phyloP scores from a whole-genome alignment of 73 alveolate genomes.

The Effrenium voratum region DNA sequence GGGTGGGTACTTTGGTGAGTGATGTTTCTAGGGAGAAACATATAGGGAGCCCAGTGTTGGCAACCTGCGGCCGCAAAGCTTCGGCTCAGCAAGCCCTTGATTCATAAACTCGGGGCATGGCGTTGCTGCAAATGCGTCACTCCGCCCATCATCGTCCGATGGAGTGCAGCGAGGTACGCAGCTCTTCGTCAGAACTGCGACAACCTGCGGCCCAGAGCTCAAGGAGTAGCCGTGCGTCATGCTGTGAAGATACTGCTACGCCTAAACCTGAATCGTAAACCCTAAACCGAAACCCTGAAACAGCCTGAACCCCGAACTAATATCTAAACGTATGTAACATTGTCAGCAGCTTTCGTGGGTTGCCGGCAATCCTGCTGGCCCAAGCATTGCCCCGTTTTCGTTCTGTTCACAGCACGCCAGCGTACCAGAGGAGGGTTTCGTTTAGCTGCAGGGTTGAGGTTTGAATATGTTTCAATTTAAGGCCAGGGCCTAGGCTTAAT shows the following conservation, averaged over 20 bases:
- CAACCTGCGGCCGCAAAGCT: not conserved
- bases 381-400: not conserved
- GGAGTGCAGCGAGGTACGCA: slow-evolving; percentile 32
- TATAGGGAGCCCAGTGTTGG: not conserved
- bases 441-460: too few relatives aligned
- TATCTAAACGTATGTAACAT: not conserved
- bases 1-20: not conserved
- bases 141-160: not conserved
- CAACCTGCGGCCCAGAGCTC: slow-evolving; percentile 18
- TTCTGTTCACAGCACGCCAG: too few relatives aligned
- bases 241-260: not conserved
- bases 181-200: slow-evolving; percentile 92
- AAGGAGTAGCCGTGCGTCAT: not conserved
- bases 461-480: too few relatives aligned
- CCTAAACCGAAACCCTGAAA: not conserved
- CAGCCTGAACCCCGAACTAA: not conserved
- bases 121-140: not conserved
- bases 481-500: too few relatives aligned
- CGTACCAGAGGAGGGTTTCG: too few relatives aligned
- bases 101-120: not conserved
- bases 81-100: not conserved
- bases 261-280: not conserved
- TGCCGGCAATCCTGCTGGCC: not conserved
- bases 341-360: not conserved
- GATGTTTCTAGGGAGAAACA: not conserved